Evolutionary conservation across 441 rosid species (phyloP), one percentile per base, ranked within the genome.

Genomic region (Pelargonium fulgidum): DNA sequence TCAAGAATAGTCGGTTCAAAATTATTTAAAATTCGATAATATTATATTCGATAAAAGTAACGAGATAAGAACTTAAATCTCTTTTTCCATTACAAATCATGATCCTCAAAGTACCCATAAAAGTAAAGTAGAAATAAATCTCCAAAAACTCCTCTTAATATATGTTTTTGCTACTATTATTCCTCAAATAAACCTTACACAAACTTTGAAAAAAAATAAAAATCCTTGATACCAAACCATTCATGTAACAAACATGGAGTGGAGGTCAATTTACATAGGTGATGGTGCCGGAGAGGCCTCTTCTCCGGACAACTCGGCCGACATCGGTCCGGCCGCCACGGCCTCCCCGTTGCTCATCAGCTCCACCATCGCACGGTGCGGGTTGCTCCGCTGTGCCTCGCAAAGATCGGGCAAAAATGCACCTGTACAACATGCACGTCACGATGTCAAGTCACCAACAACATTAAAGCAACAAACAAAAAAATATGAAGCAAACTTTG

Each of bases 311-410:
- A 12, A n/a, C 14, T 14, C 56, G 14, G 16, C 56, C 5, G 56
- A 5, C 5, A 12, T 48, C 1, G 56, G 56, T 1, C 56, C 56
- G 56, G 56, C 56, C 2, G 56, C 56, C 6, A 14, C 56, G 16
- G 6, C 16, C 16, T 48, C 16, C 2, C 56, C 56, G 14, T 48
- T 48, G 56, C 56, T 48, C 56, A 48, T 48, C 56, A 48, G 56
- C 56, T 48, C 56, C n/a, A 13, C 56, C 14, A 48, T 48, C 16
- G 56, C 56, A 3, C 56, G 56, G 56, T 48, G 56, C 6, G 56
- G 56, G 56, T 48, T 48, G 56, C 56, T 48, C 2, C 14, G 56
- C 56, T 48, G 56, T 14, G 56, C 56, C 56, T n/a, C 56, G 56
- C 56, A 48, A 5, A 48, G 56, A 48, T 48, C 56, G 17, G 56